Evolutionary conservation across 2,329 filamentous ascomycete species (phyloP), one percentile per base, ranked within the genome.

Genomic region (Colletotrichum filicis): DNA sequence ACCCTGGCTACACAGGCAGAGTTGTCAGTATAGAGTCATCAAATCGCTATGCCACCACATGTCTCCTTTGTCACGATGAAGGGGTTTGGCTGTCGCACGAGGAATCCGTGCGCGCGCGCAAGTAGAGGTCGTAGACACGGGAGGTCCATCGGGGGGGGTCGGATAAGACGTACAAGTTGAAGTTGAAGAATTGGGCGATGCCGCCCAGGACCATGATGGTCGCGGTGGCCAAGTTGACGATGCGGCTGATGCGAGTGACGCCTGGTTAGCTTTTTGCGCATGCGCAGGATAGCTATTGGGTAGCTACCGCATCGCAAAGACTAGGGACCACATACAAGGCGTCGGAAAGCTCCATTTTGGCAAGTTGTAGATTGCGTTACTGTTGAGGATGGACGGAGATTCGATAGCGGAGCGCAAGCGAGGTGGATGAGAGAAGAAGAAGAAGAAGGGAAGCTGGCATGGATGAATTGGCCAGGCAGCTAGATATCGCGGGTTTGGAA

Each of bases 171-270:
- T 88, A 93, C 91, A 93, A 86, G 68, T 77, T 77, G 71, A 89
- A 80, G 52, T 85, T 80, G 81, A 94, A 93, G 85, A 95, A 92
- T 80, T 94, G 91, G 75, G 87, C 88, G 79, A 95, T 88, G 79
- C 95, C 96, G 76, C 95, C 96, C 60, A 98, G 87, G 60, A 97
- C 87, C 91, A 98, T 97, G 77, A 98, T 89, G 77, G 92, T 92
- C 79, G 92, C 97, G 76, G 97, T 92, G 79, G 87, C 94, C 83
- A 99, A 88, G 89, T 99, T 99, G 83, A 97, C 94, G 81, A 98
- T 91, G 81, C 97, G 97, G 87, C 97, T 98, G 82, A 66, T 57
- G 56, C 14, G 46, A 24, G 73, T 77, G 72, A 74, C 78, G 76
- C 37, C 68, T 66, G 62, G 79, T 86, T 80, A 86, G 83, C 80